Evolutionary conservation across 2,329 filamentous ascomycete genomes (phyloP).

Genomic region (Sclerotinia sclerotiorum): DNA sequence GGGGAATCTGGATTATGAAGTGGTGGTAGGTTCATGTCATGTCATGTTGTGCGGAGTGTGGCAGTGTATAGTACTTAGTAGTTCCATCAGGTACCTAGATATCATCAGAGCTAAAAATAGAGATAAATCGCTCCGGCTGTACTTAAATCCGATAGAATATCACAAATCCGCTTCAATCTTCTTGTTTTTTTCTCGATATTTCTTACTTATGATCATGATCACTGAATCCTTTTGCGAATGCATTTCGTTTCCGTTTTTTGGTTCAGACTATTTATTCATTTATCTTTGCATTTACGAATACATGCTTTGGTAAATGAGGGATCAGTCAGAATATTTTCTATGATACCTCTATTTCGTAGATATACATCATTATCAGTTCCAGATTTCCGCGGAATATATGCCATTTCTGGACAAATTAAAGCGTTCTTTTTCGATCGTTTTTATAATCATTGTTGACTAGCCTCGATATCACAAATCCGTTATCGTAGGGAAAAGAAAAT

Average conservation of each 20-base stretch:
- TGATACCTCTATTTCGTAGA: not conserved
- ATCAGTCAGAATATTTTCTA: not conserved
- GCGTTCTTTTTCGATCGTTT: not conserved
- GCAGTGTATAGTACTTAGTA: too few species aligned
- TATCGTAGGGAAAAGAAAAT: not conserved
- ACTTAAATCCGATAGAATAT: not conserved
- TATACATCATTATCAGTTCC: not conserved
- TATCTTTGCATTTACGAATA: conserved; percentile 7
- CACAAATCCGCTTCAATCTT: not conserved
- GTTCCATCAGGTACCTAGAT: too few species aligned
- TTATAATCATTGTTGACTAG: not conserved
- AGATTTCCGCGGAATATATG: too few species aligned
- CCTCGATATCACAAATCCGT: not conserved
- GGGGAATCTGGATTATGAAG: too few species aligned
- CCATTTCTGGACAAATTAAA: not conserved
- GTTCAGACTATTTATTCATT: too few species aligned
- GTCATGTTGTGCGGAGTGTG: too few species aligned
- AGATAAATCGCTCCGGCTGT: not conserved
- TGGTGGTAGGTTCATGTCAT: too few species aligned
- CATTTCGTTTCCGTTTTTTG: not conserved
- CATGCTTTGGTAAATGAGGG: not conserved
- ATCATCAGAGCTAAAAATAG: not conserved
- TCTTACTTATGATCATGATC: not conserved
- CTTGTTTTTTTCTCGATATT: not conserved
- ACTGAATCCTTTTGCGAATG: conserved; percentile 10